A percentile compares a stretch with the other conserved stretches of the same genome.
Conservation (phyloP, 805 yeast species). For the Candida hispaniensis region DNA sequence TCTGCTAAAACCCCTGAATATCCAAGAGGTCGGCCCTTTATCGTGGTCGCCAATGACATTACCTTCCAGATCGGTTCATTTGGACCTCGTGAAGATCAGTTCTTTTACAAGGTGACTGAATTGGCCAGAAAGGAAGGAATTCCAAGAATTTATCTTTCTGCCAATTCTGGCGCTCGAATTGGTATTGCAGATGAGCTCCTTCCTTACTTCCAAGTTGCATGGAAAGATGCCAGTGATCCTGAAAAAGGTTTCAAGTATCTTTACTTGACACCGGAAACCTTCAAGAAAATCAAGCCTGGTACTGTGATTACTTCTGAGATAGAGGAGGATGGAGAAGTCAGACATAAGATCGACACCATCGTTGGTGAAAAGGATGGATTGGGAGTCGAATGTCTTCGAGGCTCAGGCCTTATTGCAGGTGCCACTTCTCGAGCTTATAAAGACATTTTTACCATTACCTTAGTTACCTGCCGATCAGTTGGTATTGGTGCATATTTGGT, state of each 20-base stretch:
- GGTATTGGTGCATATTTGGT: conserved; percentile 99
- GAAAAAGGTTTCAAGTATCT: conserved; percentile 84
- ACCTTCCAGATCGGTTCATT: conserved; percentile 98
- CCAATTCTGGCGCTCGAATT: conserved; percentile 98
- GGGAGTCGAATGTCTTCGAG: conserved; percentile 97
- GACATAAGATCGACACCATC: conserved; percentile 71
- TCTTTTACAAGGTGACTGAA: conserved; percentile 87
- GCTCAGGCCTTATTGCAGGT: conserved; percentile 98
- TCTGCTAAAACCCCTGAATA: conserved; percentile 92
- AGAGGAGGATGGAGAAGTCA: conserved; percentile 77
- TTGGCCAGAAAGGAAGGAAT: conserved; percentile 82
- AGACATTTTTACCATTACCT: conserved; percentile 94
- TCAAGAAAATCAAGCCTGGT: conserved; percentile 24
- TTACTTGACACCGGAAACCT: conserved; percentile 62
- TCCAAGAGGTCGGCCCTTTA: conserved; percentile 90
- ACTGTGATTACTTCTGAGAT: conserved; percentile 47
- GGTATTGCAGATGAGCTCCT: conserved; percentile 96
- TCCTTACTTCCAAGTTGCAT: conserved; percentile 80
- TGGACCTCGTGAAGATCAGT: conserved; percentile 91
- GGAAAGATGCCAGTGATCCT: conserved; percentile 72
- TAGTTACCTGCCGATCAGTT: conserved; percentile 98
- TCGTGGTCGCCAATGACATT: conserved; percentile 92
- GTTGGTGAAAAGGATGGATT: conserved; percentile 93
- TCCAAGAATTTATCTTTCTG: conserved; percentile 92
- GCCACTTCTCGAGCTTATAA: conserved; percentile 96